phyloP scores from a whole-genome alignment of 2,329 filamentous ascomycete genomes.

The Apiospora hydei region DNA sequence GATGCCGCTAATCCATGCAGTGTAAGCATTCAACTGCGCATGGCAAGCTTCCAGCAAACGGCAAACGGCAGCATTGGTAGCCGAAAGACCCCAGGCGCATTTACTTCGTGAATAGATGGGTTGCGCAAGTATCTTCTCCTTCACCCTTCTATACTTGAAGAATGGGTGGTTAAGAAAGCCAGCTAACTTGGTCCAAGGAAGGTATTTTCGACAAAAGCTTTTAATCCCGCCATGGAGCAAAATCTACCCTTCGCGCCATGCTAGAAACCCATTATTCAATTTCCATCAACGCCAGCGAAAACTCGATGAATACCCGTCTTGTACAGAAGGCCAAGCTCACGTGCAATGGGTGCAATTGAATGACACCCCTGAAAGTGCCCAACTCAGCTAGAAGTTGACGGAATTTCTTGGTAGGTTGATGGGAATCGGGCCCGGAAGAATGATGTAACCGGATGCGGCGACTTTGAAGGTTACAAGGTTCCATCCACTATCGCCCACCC shows the following conservation, averaged over 20 bases:
- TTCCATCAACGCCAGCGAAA: not conserved
- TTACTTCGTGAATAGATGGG: not conserved
- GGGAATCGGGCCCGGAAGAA: slow-evolving; percentile 9
- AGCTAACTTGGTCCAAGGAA: too few relatives aligned
- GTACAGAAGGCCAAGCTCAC: not conserved
- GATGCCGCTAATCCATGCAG: slow-evolving; percentile 7
- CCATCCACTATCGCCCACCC: slow-evolving; percentile 6
- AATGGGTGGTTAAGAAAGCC: too few relatives aligned
- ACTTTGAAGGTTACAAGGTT: not conserved
- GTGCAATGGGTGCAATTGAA: not conserved
- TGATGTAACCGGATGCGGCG: slow-evolving; percentile 18
- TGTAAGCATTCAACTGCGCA: not conserved
- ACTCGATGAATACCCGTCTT: not conserved
- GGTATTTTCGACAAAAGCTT: too few relatives aligned
- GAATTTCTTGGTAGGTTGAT: not conserved
- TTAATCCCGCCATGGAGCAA: not conserved
- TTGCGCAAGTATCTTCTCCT: not conserved
- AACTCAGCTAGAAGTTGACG: not conserved
- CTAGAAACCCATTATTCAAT: not conserved
- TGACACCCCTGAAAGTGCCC: not conserved
- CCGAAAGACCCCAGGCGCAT: not conserved
- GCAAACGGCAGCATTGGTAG: not conserved
- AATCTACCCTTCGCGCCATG: not conserved
- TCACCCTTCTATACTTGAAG: not conserved
- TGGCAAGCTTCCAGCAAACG: not conserved